Evolutionary conservation across 148 eudicot genomes (phyloP).

Genomic region (Cornus kousa): DNA sequence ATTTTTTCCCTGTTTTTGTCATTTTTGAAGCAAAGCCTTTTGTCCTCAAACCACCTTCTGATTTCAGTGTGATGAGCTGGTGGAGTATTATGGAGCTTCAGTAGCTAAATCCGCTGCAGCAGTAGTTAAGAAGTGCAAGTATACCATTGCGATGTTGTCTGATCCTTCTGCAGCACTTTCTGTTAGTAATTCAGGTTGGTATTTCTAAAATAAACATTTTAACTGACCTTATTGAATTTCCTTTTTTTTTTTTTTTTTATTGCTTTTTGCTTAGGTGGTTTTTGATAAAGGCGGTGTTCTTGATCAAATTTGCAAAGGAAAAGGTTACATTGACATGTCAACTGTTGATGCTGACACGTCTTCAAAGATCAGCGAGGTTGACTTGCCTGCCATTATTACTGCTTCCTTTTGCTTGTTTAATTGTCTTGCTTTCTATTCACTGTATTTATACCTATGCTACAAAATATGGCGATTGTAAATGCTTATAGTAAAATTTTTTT

Average conservation of each 20-base stretch:
- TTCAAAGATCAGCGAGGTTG: slow-evolving; percentile 77
- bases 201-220: not conserved
- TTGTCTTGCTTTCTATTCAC: not conserved
- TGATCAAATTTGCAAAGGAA: slow-evolving; percentile 67
- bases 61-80: slow-evolving; percentile 85
- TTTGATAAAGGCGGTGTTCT: slow-evolving; percentile 80
- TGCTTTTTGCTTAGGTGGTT: slow-evolving; percentile 54
- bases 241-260: not conserved
- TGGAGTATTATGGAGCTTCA: slow-evolving; percentile 87
- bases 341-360: slow-evolving; percentile 97
- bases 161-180: slow-evolving; percentile 94
- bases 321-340: slow-evolving; percentile 95
- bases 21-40: not conserved
- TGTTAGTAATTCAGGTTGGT: slow-evolving; percentile 37
- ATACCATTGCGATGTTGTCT: slow-evolving; percentile 86
- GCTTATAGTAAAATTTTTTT: too few relatives aligned
- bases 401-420: not conserved
- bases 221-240: not conserved
- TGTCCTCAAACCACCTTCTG: not conserved
- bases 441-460: not conserved
- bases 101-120: slow-evolving; percentile 82
- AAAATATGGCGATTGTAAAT: not conserved
- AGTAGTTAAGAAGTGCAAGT: slow-evolving; percentile 88
- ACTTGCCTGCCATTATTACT: not conserved
- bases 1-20: not conserved